Evolutionary conservation across 2,329 filamentous ascomycete genomes (phyloP), one percentile per base, ranked within the genome.

Genomic region (Aspergillus ustus): DNA sequence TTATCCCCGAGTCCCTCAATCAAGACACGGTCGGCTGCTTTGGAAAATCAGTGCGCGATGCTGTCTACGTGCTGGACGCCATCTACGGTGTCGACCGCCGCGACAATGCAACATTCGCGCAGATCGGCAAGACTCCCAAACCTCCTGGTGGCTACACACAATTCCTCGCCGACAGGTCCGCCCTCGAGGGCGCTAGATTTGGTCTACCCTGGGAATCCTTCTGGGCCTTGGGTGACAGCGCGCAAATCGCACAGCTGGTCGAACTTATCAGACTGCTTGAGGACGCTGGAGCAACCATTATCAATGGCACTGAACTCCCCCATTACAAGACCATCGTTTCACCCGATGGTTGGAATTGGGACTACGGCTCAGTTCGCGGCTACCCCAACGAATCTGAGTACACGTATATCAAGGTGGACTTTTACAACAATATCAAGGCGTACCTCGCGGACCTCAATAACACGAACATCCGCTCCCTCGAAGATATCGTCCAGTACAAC

Each of bases 381-480:
- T 87, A 80, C 68, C 78, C 87, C n/a, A 91, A 92, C 63, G 86
- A 91, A 75, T 91, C 87, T 15, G 89, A 92, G 73, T 92, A 89
- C 75, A 90, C 87, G 0, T 86, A 89, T 52, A 82, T 92, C 66
- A 91, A 91, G 73, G 86, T 88, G 0, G 77, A 81, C n/a, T 80
- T 83, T 46, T 82, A 85, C 68, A 85, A 89, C 75, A 85, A 89
- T 73, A 84, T 91, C 73, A 82, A 83, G 58, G 73, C 78, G 0
- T 92, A 91, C 66, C 84, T 91, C 0, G 79, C 84, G 0, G 84
- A 87, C 65, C 80, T 91, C 0, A 76, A 79, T 25, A 90, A 90
- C 75, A 89, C 87, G 6, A 72, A 81, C 6, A 82, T 40, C 34
- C 34, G 34, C 34, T 40, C 34, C 34, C 34, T 40, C 34, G 34